phyloP scores from a whole-genome alignment of 441 rosid genomes.

The Pelargonium exstipulatum region DNA sequence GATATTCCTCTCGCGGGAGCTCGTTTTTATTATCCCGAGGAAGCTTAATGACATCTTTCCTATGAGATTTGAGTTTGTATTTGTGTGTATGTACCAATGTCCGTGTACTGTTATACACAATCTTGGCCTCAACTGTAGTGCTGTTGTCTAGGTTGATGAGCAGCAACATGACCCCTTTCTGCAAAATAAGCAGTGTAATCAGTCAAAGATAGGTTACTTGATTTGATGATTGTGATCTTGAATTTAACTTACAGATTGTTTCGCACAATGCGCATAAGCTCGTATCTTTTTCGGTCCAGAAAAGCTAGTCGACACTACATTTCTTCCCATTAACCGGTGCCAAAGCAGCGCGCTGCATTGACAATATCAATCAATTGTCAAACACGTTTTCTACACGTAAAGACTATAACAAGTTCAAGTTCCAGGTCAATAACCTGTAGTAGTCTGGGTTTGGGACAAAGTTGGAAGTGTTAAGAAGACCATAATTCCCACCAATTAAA shows the following conservation, averaged over 20 bases:
- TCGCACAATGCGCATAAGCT: slow-evolving; percentile 73
- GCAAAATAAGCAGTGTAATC: slow-evolving; percentile 24
- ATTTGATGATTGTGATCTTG: background rate
- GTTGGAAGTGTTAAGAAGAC: slow-evolving; percentile 64
- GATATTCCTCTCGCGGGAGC: slow-evolving; percentile 70
- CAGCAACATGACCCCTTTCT: slow-evolving; percentile 66
- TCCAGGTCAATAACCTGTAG: slow-evolving; percentile 50
- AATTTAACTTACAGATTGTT: slow-evolving; percentile 49
- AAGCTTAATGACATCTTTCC: slow-evolving; percentile 12
- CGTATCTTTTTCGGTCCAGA: slow-evolving; percentile 59
- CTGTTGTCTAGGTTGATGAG: slow-evolving; percentile 68
- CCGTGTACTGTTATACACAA: slow-evolving; percentile 37
- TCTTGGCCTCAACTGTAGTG: slow-evolving; percentile 40
- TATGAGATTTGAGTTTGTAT: slow-evolving; percentile 21
- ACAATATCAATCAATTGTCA: too few relatives aligned
- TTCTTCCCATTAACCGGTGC: slow-evolving; percentile 75
- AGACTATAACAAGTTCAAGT: too few relatives aligned
- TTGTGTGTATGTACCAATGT: slow-evolving; percentile 27
- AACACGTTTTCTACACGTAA: too few relatives aligned
- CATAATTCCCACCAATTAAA: slow-evolving; percentile 86
- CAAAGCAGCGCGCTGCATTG: slow-evolving; percentile 84
- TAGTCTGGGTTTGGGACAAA: slow-evolving; percentile 90
- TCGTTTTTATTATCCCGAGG: too few relatives aligned
- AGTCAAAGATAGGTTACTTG: background rate
- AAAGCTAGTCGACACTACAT: slow-evolving; percentile 57